phyloP scores from a whole-genome alignment of 1,284 basidiomycete genomes.

The Megacollybia platyphylla region DNA sequence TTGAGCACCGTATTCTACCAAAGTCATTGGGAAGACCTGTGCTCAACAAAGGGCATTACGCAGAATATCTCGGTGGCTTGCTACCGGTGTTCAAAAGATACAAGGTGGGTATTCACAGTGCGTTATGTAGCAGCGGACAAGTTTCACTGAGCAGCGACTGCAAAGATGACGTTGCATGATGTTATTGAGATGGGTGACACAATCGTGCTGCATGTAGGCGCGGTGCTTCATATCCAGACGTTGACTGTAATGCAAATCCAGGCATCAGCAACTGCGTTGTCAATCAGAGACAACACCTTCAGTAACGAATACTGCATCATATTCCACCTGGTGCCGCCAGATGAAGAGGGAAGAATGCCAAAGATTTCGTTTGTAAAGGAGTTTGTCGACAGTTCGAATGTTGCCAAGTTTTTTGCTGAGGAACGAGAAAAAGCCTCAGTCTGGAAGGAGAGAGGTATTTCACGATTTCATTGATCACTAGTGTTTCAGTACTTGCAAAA shows the following conservation, averaged over 20 bases:
- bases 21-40: slow-evolving; percentile 19
- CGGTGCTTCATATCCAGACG: background rate
- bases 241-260: slow-evolving; percentile 4
- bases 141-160: background rate
- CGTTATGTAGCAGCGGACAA: background rate
- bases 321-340: slow-evolving; percentile 15
- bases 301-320: slow-evolving; percentile 20
- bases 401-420: slow-evolving; percentile 17
- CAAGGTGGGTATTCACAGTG: slow-evolving; percentile 11
- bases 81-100: slow-evolving; percentile 15
- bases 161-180: slow-evolving; percentile 18
- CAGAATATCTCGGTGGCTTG: slow-evolving; percentile 16
- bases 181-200: slow-evolving; percentile 19
- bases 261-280: slow-evolving; percentile 16
- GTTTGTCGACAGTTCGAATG: slow-evolving; percentile 19
- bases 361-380: slow-evolving; percentile 21
- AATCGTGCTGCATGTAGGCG: slow-evolving; percentile 18
- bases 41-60: slow-evolving; percentile 20
- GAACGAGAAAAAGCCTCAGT: slow-evolving; percentile 14
- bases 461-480: background rate
- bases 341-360: slow-evolving; percentile 11
- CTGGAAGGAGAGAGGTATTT: background rate
- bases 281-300: slow-evolving; percentile 16
- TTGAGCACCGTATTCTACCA: slow-evolving; percentile 22
- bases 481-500: background rate